Percentiles rank a stretch among this genome's conserved stretches.
phyloP scores from a whole-genome alignment of 2,329 filamentous ascomycete genomes.

The Aspergillus amoenus region DNA sequence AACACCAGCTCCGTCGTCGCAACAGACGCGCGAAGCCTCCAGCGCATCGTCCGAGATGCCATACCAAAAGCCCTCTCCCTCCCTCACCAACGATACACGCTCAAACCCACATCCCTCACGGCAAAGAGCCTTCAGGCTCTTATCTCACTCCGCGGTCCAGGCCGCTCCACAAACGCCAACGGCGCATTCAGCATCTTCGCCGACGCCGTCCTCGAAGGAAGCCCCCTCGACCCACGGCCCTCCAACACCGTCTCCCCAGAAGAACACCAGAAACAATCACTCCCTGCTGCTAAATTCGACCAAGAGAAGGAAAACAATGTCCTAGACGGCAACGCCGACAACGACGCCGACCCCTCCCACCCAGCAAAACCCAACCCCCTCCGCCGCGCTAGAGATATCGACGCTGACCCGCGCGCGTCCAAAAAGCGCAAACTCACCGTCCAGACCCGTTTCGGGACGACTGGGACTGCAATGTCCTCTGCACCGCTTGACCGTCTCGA shows the following conservation, averaged over 20 bases:
- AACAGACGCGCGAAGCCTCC: constrained; percentile 62
- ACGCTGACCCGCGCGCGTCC: constrained; percentile 25
- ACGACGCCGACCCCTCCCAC: neutral
- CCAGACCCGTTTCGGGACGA: constrained; percentile 68
- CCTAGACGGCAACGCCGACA: constrained; percentile 6
- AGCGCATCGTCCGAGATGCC: constrained; percentile 71
- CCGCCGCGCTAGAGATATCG: neutral
- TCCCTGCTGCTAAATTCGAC: neutral
- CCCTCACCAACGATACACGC: constrained; percentile 68
- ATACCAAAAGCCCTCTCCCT: constrained; percentile 80
- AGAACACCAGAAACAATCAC: constrained; percentile 25
- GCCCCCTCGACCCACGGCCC: constrained; percentile 50
- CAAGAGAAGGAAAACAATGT: constrained; percentile 16
- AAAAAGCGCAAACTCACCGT: constrained; percentile 65
- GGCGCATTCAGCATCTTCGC: constrained; percentile 81
- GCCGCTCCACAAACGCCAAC: constrained; percentile 68
- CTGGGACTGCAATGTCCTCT: constrained; percentile 39
- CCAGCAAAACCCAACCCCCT: neutral
- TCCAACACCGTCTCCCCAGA: constrained; percentile 33
- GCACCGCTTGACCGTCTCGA: constrained; percentile 49
- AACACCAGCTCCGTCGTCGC: constrained; percentile 18
- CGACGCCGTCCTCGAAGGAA: constrained; percentile 56
- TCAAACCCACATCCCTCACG: constrained; percentile 66
- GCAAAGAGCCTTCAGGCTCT: constrained; percentile 72
- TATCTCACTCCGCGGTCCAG: constrained; percentile 66